phyloP scores from a whole-genome alignment of 2,329 filamentous ascomycete genomes.

The Thyridium curvatum region DNA sequence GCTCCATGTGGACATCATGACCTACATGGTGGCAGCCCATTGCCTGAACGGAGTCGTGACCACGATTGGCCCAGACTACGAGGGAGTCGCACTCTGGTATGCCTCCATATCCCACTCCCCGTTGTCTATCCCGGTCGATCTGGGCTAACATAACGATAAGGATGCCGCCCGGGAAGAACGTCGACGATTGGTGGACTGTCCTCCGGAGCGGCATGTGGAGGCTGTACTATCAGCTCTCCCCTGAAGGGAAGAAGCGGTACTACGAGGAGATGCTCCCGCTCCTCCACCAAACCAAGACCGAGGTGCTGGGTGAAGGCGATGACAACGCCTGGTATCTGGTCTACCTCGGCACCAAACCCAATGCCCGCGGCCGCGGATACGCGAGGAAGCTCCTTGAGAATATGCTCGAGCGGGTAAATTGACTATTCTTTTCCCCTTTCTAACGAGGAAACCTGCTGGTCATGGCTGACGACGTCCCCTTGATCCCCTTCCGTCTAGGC shows the following conservation, averaged over 20 bases:
- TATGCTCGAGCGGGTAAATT: slow-evolving; percentile 54
- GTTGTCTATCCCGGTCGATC: neutral
- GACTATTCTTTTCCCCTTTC: neutral
- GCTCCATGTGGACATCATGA: slow-evolving; percentile 70
- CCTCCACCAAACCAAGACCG: slow-evolving; percentile 64
- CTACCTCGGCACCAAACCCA: slow-evolving; percentile 71
- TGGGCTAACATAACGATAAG: slow-evolving; percentile 29
- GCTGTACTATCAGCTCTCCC: slow-evolving; percentile 66
- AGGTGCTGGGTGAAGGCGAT: slow-evolving; percentile 62
- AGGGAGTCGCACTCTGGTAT: slow-evolving; percentile 72
- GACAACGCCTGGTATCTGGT: slow-evolving; percentile 73
- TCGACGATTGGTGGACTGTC: slow-evolving; percentile 67
- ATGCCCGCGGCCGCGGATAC: slow-evolving; percentile 65
- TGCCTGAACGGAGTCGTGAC: slow-evolving; percentile 69
- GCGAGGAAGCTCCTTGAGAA: slow-evolving; percentile 64
- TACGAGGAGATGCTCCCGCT: slow-evolving; percentile 72
- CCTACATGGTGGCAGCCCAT: slow-evolving; percentile 71
- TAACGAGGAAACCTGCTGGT: neutral
- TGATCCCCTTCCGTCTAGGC: no score
- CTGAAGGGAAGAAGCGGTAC: slow-evolving; percentile 68
- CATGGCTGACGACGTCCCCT: neutral
- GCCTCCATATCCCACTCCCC: slow-evolving; percentile 25
- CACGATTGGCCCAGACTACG: slow-evolving; percentile 68
- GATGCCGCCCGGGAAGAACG: slow-evolving; percentile 69
- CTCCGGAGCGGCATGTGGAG: slow-evolving; percentile 74